Evolutionary conservation across 2,329 filamentous ascomycete genomes (phyloP), one percentile per base, ranked within the genome.

Genomic region (Triangularia verruculosa): DNA sequence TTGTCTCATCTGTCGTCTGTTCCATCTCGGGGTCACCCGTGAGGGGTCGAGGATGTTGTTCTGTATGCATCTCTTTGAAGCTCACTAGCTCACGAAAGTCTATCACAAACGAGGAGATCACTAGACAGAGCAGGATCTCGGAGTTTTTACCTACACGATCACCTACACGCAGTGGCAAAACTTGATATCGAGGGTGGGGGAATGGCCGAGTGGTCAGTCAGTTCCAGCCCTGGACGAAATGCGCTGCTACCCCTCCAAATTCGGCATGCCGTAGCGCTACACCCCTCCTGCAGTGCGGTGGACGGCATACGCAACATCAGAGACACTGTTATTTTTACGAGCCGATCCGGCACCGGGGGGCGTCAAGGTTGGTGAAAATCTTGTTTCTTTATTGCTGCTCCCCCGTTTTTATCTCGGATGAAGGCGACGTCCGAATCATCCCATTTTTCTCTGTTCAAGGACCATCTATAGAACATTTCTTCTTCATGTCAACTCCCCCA

Each of bases 1-100:
- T 61, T 25, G 61, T 64, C 12, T 71, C 68, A 56, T 64, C 57
- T 22, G 61, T n/a, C n/a, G n/a, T 64, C 15, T 71, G 67, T 34
- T 64, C 62, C 27, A 64, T 51, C 17, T 66, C 32, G 28, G 60
- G 43, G 17, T 47, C 39, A 20, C n/a, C 43, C 20, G 25, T 25
- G 61, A 39, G 24, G 32, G 24, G 17, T 43, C 43, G 28, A 34
- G 27, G 15, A 20, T 56, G 17, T 25, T 34, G 12, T 22, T 39
- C 57, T 6, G n/a, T 9, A 12, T 47, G 39, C 39, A 47, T 47
- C n/a, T 47, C n/a, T 8, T 17, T 57, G 51, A 56, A 20, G 8
- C 13, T 32, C 39, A 30, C 12, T 28, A 24, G 24, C 17, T 27
- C 8, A n/a, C 39, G n/a, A n/a, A 30, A 58, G 17, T 57, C 22